Base-by-base conservation (phyloP, 2,329 filamentous ascomycete species). In the Ophiostoma ips region DNA sequence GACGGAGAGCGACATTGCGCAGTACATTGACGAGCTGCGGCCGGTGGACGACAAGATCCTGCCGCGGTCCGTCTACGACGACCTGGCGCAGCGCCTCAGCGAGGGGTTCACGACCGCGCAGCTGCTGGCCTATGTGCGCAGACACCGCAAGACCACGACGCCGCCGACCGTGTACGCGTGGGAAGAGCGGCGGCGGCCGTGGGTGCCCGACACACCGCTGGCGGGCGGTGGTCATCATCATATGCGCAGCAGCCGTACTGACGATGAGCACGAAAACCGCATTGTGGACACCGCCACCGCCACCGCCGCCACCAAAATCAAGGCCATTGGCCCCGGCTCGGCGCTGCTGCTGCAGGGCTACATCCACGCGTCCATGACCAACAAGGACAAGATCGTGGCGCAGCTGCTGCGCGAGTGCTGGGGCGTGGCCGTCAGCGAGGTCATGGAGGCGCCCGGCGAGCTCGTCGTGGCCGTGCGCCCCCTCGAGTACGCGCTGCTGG, bases 341-440 rank as follows among this genome's bases (percentile, higher is more conserved):
- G 19, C 10, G 5, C 41, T 49, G 11, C 19, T 54, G 28, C 48
- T 56, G 3, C 38, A 37, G 5, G 54, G 55, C 40, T 55, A 57
- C 51, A 15, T 51, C 3, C 2, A 16, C 30, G 3, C 45, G 6
- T 21, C 31, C 7, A 55, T 52, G 52, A 56, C 57, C 13, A 55
- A 57, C 4, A 79, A 77, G 58, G 59, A 67, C 36, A 63, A 55
- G 28, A 57, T 70, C 11, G 69, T 63, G 1, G 53, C 70, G 15
- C 62, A 61, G 50, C 61, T 79, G 49, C 63, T 79, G 63, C 65
- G 66, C 12, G 60, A 67, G 21, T 68, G 66, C 52, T 79, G 76
- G 76, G 66, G 64, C 3, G 55, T 79, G n/a, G 64, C 68, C 9
- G 66, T 71, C 2, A 63, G 66, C 49, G 71, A 76, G 54, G 58